These are phyloP conservation scores for Hansenula lynferdii DNA, from an alignment of 1,139 yeast genomes.

Conservation along the genomic window DNA sequence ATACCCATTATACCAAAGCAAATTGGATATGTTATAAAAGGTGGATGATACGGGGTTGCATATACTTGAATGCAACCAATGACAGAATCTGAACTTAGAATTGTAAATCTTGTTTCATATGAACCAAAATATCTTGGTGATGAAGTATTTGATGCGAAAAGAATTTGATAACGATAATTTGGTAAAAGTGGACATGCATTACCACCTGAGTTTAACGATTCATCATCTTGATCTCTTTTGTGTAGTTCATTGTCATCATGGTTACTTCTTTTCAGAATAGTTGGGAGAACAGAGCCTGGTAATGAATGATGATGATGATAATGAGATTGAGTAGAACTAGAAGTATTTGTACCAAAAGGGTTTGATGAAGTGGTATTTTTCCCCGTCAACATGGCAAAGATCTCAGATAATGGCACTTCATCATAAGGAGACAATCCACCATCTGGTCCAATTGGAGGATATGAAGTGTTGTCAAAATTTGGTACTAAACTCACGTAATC, in stretches of 20 bases:
- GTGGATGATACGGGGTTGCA: conserved; percentile 46
- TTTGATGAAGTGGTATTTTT: too few relatives aligned
- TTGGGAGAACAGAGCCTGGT: too few relatives aligned
- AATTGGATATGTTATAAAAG: conserved; percentile 36
- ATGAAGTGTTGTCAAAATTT: neutral
- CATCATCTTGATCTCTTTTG: neutral
- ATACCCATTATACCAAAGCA: conserved; percentile 39
- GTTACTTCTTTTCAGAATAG: too few relatives aligned
- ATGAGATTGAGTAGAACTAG: too few relatives aligned
- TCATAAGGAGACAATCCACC: neutral
- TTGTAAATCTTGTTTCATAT: conserved; percentile 8
- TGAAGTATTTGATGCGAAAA: conserved; percentile 5
- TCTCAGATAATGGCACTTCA: too few relatives aligned
- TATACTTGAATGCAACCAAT: conserved; percentile 42
- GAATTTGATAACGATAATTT: conserved; percentile 6
- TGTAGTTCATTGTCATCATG: neutral
- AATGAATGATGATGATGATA: too few relatives aligned
- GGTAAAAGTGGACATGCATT: conserved; percentile 3
- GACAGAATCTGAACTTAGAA: conserved; percentile 3
- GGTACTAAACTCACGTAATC: conserved; percentile 28
- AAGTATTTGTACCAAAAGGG: too few relatives aligned
- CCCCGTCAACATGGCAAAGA: too few relatives aligned
- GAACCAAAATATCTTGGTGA: conserved; percentile 10
- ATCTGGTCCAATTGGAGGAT: neutral
- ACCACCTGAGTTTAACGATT: too few relatives aligned